Evolutionary conservation across 2,329 filamentous ascomycete genomes (phyloP), one percentile per base, ranked within the genome.

Genomic region (Fusarium torulosum): DNA sequence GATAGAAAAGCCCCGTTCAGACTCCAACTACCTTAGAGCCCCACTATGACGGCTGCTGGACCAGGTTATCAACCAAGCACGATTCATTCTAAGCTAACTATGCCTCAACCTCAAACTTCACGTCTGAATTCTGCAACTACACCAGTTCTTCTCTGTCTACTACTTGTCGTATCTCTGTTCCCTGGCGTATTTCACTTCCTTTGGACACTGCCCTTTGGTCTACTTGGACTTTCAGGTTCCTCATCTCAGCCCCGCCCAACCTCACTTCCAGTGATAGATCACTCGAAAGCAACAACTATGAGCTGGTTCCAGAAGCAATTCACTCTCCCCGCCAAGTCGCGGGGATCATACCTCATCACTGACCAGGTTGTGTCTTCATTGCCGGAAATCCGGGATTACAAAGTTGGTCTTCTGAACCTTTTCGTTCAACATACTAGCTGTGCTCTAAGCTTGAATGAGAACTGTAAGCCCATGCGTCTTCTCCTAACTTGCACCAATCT

Each of bases 361-460:
- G 88, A 94, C 77, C 84, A 90, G 52, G 86, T 98, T 56, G 72
- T 88, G 25, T 82, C 84, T 49, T 83, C 89, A 60, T 81, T 98
- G 1, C 94, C 95, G 6, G 94, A 97, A 80, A 86, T 98, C 68
- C 84, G 85, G 60, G 78, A 87, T 69, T 97, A 97, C 86, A 95
- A 95, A 78, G 88, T 96, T 72, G 94, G 94, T 43, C 81, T 97
- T 63, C 82, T 98, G 66, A 90, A 97, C 78, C 85, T 99, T 45
- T 99, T 98, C 79, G 86, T 98, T 54, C 95, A 99, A 81, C 96
- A 99, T 81, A 99, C 96, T 7, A 93, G 89, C 75, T 97, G 94
- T 80, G 96, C 92, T 14, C 85, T 99, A 53, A 92, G 88, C 62
- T 82, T 99, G 73, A 99, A 99, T 77, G 96, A 99, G 85, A 98